Evolutionary conservation across 495 filamentous ascomycete species (phyloP).

Genomic region (Penicillium subrubescens): DNA sequence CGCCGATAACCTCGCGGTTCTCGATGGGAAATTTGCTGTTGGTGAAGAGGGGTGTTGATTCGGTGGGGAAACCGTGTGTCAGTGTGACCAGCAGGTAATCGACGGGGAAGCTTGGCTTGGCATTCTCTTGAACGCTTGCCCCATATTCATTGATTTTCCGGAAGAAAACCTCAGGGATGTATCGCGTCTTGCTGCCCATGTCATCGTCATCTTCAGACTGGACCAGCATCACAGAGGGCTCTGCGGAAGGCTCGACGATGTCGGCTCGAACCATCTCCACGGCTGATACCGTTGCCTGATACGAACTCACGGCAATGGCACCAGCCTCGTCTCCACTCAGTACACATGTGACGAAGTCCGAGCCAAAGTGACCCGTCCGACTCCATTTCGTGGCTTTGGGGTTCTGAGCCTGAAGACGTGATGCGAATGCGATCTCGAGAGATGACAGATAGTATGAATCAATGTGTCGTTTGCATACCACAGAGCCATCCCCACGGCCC

Average conservation of each 20-base stretch:
- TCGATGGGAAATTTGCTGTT: constrained; percentile 78
- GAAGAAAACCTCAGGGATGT: constrained; percentile 98
- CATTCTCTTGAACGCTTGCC: constrained; percentile 92
- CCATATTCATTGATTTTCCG: constrained; percentile 95
- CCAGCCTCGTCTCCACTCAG: constrained; percentile 89
- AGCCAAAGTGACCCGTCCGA: constrained; percentile 90
- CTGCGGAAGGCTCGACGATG: constrained; percentile 92
- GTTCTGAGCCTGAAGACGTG: constrained; percentile 81
- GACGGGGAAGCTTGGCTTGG: constrained; percentile 92
- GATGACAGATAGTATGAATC: constrained; percentile 95
- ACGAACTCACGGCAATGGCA: constrained; percentile 84
- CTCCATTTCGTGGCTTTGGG: constrained; percentile 97
- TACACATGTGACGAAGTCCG: constrained; percentile 95
- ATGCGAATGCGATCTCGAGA: constrained; percentile 86
- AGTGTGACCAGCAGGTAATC: constrained; percentile 95
- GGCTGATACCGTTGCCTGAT: constrained; percentile 91
- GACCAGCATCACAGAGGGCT: constrained; percentile 92
- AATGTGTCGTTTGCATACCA: constrained; percentile 93
- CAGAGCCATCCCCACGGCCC: constrained; percentile 74
- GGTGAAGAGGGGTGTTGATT: constrained; percentile 72
- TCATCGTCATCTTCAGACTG: constrained; percentile 85
- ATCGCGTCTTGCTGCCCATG: constrained; percentile 69
- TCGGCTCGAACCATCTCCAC: constrained; percentile 97
- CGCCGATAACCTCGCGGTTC: constrained; percentile 82
- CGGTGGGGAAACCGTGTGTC: constrained; percentile 92